These are phyloP conservation scores for Pichia cabralensis DNA, from an alignment of 805 yeast species.

Conservation along the genomic window DNA sequence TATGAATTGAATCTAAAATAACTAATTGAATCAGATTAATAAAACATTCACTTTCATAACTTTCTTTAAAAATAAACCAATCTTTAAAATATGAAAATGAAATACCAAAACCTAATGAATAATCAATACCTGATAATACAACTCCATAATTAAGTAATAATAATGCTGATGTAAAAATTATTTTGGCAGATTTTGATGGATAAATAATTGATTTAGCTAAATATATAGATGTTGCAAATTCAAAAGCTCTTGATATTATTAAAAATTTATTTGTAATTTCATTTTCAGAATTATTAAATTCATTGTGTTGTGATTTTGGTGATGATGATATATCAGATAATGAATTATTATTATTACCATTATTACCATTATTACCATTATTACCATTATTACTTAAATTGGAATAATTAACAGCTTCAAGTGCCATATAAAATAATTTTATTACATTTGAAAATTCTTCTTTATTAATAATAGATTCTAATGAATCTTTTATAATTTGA, in stretches of 20 bases:
- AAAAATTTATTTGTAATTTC: background rate
- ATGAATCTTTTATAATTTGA: conserved; percentile 17
- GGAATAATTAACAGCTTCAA: too few species aligned
- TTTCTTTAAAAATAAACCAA: conserved; percentile 36
- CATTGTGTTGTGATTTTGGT: too few species aligned
- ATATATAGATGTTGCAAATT: conserved; percentile 27
- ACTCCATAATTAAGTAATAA: conserved; percentile 44
- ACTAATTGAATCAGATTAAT: conserved; percentile 35
- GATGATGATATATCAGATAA: conserved; percentile 32
- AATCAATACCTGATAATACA: conserved; percentile 48
- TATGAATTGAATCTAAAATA: conserved; percentile 41
- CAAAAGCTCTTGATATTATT: conserved; percentile 19
- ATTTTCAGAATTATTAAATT: background rate
- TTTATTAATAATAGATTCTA: conserved; percentile 19
- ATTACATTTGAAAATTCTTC: conserved; percentile 24
- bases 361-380: too few species aligned
- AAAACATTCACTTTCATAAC: conserved; percentile 15
- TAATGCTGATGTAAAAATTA: conserved; percentile 30
- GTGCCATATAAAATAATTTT: conserved; percentile 34
- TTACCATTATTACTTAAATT: too few species aligned
- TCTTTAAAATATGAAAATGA: conserved; percentile 50
- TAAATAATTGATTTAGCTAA: conserved; percentile 26
- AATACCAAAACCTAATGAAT: conserved; percentile 46
- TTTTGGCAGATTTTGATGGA: conserved; percentile 18
- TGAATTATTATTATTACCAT: too few species aligned